Percentiles rank a stretch among this genome's conserved stretches.
Conservation (phyloP, 192 early-diverging fungal species). For the Backusella westeae region DNA sequence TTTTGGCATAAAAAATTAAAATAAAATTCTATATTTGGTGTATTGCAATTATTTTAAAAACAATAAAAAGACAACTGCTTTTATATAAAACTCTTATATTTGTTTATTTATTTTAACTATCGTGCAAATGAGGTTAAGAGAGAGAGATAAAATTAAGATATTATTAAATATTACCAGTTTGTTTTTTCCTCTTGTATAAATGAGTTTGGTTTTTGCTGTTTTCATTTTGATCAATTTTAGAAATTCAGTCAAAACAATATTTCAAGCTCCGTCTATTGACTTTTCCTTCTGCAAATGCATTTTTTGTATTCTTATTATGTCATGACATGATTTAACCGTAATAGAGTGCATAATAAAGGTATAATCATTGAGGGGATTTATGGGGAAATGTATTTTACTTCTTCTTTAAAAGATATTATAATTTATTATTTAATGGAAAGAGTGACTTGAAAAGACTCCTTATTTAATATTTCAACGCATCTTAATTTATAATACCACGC, state of each 20-base stretch:
- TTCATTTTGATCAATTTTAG: neutral
- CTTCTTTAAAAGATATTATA: no score
- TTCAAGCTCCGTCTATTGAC: neutral
- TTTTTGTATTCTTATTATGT: neutral
- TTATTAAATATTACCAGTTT: neutral
- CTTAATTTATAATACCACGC: no score
- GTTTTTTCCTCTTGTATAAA: neutral
- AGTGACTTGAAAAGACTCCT: no score
- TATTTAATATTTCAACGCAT: no score
- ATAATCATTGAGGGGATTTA: no score
- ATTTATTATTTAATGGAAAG: no score
- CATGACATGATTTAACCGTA: neutral
- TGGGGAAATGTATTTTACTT: no score
- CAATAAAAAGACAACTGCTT: neutral
- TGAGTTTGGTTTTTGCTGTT: neutral
- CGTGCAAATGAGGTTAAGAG: neutral
- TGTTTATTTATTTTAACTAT: neutral
- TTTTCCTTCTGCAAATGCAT: neutral
- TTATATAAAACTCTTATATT: neutral
- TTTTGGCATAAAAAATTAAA: neutral
- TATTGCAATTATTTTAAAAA: neutral
- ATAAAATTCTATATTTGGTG: neutral
- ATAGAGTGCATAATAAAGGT: no score
- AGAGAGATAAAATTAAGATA: neutral
- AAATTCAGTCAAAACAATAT: neutral